Percentiles rank a stretch among this genome's conserved stretches.
Conservation (phyloP, 805 yeast species). For the Nakazawaea molendinolei region DNA sequence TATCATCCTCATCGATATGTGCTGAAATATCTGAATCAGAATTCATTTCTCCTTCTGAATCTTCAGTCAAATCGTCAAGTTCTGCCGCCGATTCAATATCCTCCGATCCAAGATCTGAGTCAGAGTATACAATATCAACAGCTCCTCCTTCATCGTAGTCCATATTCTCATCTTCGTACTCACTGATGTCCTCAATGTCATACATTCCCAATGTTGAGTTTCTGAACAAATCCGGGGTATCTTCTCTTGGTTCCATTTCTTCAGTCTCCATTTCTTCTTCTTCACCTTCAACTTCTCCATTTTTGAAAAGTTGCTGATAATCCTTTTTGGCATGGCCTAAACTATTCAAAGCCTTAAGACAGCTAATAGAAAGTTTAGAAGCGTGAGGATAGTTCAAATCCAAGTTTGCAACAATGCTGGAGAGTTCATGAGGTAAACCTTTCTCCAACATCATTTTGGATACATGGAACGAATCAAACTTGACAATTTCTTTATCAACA, state of each 20-base stretch:
- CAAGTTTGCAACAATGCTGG: constrained; percentile 53
- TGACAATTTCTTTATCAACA: constrained; percentile 39
- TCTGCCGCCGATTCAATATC: constrained; percentile 21
- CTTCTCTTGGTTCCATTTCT: constrained; percentile 54
- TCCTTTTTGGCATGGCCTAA: constrained; percentile 51
- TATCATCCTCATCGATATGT: constrained; percentile 15
- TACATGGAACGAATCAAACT: constrained; percentile 56
- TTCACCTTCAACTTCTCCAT: constrained; percentile 39
- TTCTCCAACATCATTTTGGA: constrained; percentile 65
- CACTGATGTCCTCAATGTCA: constrained; percentile 69
- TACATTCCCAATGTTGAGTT: constrained; percentile 94
- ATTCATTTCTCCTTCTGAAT: constrained; percentile 15
- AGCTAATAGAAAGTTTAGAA: constrained; percentile 48
- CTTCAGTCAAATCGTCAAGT: constrained; percentile 19
- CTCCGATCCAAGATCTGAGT: constrained; percentile 25
- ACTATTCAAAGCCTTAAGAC: constrained; percentile 52
- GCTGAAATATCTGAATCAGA: constrained; percentile 12
- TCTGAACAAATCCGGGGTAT: constrained; percentile 74
- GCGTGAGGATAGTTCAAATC: constrained; percentile 73
- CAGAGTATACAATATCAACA: constrained; percentile 26
- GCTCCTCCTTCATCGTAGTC: constrained; percentile 16
- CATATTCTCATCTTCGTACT: constrained; percentile 42
- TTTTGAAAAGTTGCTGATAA: constrained; percentile 52
- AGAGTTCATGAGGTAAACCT: constrained; percentile 49
- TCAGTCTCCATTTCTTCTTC: constrained; percentile 52